phyloP scores from a whole-genome alignment of 805 yeast genomes.

The Wickerhamiella australiensis region DNA sequence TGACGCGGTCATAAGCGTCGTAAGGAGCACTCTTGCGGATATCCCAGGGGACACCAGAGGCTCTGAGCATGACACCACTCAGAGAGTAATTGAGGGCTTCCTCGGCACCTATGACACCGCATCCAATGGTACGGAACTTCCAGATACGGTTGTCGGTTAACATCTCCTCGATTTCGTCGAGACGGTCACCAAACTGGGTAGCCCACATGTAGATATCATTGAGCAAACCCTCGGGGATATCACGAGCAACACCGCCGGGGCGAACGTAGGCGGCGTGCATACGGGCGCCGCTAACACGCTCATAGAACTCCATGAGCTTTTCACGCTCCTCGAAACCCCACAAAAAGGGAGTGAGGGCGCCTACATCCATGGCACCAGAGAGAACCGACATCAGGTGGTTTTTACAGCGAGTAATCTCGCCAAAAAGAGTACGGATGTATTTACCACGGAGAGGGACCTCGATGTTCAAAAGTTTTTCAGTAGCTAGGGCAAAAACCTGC shows the following conservation, averaged over 20 bases:
- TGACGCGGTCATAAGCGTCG: slow-evolving; percentile 78
- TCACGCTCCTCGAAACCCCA: slow-evolving; percentile 95
- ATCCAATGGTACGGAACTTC: slow-evolving; percentile 74
- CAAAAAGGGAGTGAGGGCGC: slow-evolving; percentile 83
- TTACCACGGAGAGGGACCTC: slow-evolving; percentile 79
- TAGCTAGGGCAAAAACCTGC: slow-evolving; percentile 70
- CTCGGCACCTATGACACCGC: slow-evolving; percentile 73
- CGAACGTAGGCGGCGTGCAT: slow-evolving; percentile 78
- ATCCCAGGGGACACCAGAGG: slow-evolving; percentile 80
- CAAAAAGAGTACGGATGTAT: slow-evolving; percentile 74
- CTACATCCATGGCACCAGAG: slow-evolving; percentile 89
- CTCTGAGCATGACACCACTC: slow-evolving; percentile 83
- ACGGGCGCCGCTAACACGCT: slow-evolving; percentile 83
- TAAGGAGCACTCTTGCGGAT: slow-evolving; percentile 78
- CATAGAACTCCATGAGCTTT: slow-evolving; percentile 84
- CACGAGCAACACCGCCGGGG: slow-evolving; percentile 89
- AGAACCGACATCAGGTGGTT: slow-evolving; percentile 79
- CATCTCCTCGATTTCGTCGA: slow-evolving; percentile 83
- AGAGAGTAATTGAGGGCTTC: slow-evolving; percentile 73
- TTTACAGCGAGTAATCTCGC: slow-evolving; percentile 72
- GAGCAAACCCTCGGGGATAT: slow-evolving; percentile 70
- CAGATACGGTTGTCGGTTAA: slow-evolving; percentile 84
- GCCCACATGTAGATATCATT: slow-evolving; percentile 96
- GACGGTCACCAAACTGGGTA: slow-evolving; percentile 84
- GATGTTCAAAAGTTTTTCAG: slow-evolving; percentile 69